Evolutionary conservation across 1,139 yeast species (phyloP).

Genomic region (Hyphopichia wangnamkhiaoensis): DNA sequence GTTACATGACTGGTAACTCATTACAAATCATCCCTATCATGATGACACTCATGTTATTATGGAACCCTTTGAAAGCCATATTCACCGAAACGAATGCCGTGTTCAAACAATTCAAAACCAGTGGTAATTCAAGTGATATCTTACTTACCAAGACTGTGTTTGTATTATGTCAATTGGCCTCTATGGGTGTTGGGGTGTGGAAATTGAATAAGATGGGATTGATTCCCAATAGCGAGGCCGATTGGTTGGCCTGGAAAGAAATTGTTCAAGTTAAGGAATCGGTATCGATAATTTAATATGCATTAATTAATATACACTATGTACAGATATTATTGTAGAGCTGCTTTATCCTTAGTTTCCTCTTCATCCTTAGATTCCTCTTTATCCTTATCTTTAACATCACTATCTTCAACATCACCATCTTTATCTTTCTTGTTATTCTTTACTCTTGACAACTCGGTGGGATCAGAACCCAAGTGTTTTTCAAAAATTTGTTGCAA

Average conservation of each 20-base stretch:
- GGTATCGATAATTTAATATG: not conserved
- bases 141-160: slow-evolving; percentile 35
- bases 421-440: slow-evolving; percentile 4
- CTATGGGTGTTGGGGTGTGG: slow-evolving; percentile 78
- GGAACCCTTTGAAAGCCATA: slow-evolving; percentile 76
- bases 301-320: slow-evolving; percentile 5
- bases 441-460: slow-evolving; percentile 13
- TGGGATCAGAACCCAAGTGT: slow-evolving; percentile 22
- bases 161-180: slow-evolving; percentile 61
- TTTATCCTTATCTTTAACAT: slow-evolving; percentile 6
- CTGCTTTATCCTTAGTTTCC: slow-evolving; percentile 7
- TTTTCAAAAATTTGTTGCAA: slow-evolving; percentile 64
- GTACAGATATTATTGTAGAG: no score
- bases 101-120: slow-evolving; percentile 40
- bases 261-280: slow-evolving; percentile 33
- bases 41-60: slow-evolving; percentile 83
- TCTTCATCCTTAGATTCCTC: slow-evolving; percentile 5
- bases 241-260: slow-evolving; percentile 88
- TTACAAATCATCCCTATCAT: slow-evolving; percentile 88
- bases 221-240: slow-evolving; percentile 82
- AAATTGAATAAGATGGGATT: slow-evolving; percentile 88
- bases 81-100: slow-evolving; percentile 50
- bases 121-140: slow-evolving; percentile 44
- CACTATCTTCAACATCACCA: slow-evolving; percentile 6
- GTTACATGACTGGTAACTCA: slow-evolving; percentile 91